These are phyloP conservation scores for Phytophthora cryptogea DNA, from an alignment of 352 stramenopile genomes.

Conservation along the genomic window DNA sequence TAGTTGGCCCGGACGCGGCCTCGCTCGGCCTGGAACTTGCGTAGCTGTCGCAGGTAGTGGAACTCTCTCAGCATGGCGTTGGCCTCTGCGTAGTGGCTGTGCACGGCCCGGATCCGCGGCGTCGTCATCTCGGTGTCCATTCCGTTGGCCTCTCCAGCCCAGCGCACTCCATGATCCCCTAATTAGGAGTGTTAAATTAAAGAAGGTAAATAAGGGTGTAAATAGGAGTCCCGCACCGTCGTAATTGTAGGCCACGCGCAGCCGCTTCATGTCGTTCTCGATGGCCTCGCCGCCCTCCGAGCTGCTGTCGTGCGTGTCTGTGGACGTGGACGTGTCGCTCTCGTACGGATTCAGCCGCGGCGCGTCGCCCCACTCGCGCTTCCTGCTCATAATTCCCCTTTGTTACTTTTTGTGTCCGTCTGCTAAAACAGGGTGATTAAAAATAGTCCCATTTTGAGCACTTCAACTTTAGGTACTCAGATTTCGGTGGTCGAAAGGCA, in stretches of 20 bases:
- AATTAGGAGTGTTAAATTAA: not conserved
- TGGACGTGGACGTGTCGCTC: slow-evolving; percentile 28
- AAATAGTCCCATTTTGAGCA: not conserved
- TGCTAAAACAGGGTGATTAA: not conserved
- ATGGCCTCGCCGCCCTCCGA: slow-evolving; percentile 47
- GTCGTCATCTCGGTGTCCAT: slow-evolving; percentile 34
- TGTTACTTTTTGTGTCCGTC: not conserved
- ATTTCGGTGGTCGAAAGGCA: too few species aligned
- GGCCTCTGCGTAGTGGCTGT: slow-evolving; percentile 43
- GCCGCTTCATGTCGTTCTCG: slow-evolving; percentile 74
- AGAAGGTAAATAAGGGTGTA: not conserved
- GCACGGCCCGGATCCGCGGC: slow-evolving; percentile 22
- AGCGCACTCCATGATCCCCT: slow-evolving; percentile 24
- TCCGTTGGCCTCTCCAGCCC: slow-evolving; percentile 26
- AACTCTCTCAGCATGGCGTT: slow-evolving; percentile 75
- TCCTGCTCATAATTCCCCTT: slow-evolving; percentile 20
- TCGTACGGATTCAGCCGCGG: slow-evolving; percentile 14
- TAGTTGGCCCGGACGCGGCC: slow-evolving; percentile 46
- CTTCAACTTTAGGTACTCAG: too few species aligned
- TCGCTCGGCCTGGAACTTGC: slow-evolving; percentile 74
- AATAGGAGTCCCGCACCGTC: slow-evolving; percentile 29
- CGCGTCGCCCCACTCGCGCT: slow-evolving; percentile 21
- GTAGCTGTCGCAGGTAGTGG: slow-evolving; percentile 76
- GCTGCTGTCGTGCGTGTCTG: slow-evolving; percentile 17
- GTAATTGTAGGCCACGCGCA: slow-evolving; percentile 72